Evolutionary conservation across 2,329 filamentous ascomycete species (phyloP).

Genomic region (Ceratocystis huliohia): DNA sequence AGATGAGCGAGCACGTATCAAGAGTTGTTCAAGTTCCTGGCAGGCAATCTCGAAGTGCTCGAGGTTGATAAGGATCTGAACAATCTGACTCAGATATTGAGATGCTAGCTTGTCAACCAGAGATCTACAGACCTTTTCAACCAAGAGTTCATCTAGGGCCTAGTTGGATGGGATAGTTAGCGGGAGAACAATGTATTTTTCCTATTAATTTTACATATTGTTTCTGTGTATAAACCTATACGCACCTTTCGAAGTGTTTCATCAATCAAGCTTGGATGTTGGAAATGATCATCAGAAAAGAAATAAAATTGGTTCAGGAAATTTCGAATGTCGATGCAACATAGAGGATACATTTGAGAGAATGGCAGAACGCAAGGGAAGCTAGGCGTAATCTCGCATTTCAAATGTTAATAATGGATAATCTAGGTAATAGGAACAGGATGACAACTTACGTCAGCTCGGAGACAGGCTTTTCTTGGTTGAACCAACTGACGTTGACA

Average conservation of each 20-base stretch:
- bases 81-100: constrained; percentile 93
- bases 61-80: constrained; percentile 94
- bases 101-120: constrained; percentile 78
- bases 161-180: constrained; percentile 27
- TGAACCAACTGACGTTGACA: constrained; percentile 91
- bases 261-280: constrained; percentile 79
- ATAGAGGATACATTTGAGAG: constrained; percentile 96
- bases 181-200: too few relatives aligned
- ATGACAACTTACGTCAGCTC: constrained; percentile 52
- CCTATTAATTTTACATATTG: not conserved
- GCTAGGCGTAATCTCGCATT: constrained; percentile 32
- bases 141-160: constrained; percentile 90
- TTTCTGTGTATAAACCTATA: too few relatives aligned
- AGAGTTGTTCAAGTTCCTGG: constrained; percentile 70
- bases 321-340: constrained; percentile 95
- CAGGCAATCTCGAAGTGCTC: constrained; percentile 95
- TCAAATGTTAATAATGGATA: constrained; percentile 23
- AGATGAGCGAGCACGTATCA: constrained; percentile 74
- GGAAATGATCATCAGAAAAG: constrained; percentile 92
- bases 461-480: constrained; percentile 62
- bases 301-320: constrained; percentile 98
- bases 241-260: constrained; percentile 66
- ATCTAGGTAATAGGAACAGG: not conserved
- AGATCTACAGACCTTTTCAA: constrained; percentile 78
- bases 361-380: constrained; percentile 95